Conservation (phyloP, 371 early-diverging fungal species). For the Coemansia sp. region DNA sequence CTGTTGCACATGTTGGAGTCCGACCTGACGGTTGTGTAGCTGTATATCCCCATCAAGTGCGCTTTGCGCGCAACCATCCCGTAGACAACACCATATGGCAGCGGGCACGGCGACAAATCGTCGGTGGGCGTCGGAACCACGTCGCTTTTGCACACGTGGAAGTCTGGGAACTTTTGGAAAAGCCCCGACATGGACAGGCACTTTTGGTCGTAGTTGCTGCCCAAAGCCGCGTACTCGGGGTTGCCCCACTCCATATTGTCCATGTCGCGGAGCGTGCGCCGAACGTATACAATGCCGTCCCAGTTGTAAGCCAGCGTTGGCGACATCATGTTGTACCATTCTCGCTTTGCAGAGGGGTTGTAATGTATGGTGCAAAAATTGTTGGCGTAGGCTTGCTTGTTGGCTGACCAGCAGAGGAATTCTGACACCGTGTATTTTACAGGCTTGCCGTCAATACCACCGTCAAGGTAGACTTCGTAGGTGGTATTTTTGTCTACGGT, state of each 20-base stretch:
- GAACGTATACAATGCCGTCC: neutral
- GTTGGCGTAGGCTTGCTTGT: conserved; percentile 19
- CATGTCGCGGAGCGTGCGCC: conserved; percentile 1
- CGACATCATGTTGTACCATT: conserved; percentile 16
- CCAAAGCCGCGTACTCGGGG: neutral
- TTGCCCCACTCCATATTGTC: conserved; percentile 12
- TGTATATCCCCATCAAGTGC: conserved; percentile 14
- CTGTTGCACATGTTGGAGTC: neutral
- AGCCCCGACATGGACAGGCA: neutral
- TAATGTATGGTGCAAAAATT: conserved; percentile 20
- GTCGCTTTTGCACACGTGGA: neutral
- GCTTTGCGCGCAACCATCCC: neutral
- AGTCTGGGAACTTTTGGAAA: neutral
- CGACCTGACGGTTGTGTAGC: conserved; percentile 10
- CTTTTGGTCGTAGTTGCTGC: neutral
- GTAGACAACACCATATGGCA: conserved; percentile 2
- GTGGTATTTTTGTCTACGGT: conserved; percentile 3
- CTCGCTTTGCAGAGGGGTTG: neutral
- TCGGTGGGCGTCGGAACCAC: neutral
- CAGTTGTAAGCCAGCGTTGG: neutral
- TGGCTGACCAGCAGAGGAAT: conserved; percentile 6
- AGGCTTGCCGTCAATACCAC: conserved; percentile 6
- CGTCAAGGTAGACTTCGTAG: conserved; percentile 21
- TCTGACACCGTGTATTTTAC: conserved; percentile 5
- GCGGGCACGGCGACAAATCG: neutral